phyloP scores from a whole-genome alignment of 768 basidiomycete species.

The Rhodosporidiobolus sp. region DNA sequence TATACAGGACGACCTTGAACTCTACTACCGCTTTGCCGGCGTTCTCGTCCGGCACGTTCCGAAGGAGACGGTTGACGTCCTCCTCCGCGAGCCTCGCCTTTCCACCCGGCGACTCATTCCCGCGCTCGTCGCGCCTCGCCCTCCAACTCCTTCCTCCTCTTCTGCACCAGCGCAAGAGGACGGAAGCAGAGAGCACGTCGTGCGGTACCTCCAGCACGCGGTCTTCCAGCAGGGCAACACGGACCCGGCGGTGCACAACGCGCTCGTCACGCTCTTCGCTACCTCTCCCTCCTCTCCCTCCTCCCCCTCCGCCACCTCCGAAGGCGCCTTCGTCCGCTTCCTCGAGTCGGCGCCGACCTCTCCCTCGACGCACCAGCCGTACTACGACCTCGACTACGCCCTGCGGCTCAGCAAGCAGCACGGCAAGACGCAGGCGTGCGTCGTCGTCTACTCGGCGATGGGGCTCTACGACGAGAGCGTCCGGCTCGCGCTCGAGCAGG shows the following conservation, averaged over 20 bases:
- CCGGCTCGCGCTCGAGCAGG: constrained; percentile 87
- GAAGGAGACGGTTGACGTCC: constrained; percentile 85
- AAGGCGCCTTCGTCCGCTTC: constrained; percentile 58
- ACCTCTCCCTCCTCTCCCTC: constrained; percentile 56
- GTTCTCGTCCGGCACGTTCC: constrained; percentile 81
- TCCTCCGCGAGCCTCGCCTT: constrained; percentile 75
- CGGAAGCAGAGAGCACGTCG: constrained; percentile 63
- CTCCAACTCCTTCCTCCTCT: constrained; percentile 62
- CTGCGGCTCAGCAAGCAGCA: constrained; percentile 82
- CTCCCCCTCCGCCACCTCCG: constrained; percentile 38
- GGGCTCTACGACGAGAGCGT: constrained; percentile 94
- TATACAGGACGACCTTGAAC: constrained; percentile 68
- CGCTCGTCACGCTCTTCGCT: constrained; percentile 79
- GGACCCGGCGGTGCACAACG: constrained; percentile 85
- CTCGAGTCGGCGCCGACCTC: constrained; percentile 75
- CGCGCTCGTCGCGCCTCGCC: constrained; percentile 72
- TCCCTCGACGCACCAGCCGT: constrained; percentile 77
- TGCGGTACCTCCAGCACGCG: constrained; percentile 80
- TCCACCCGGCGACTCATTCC: constrained; percentile 84
- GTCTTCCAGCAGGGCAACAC: constrained; percentile 76
- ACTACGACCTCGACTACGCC: constrained; percentile 96
- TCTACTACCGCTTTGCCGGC: constrained; percentile 90
- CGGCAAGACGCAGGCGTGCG: constrained; percentile 78
- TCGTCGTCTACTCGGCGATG: constrained; percentile 97
- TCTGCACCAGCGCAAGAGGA: not conserved